Base-by-base conservation (phyloP, 2,329 filamentous ascomycete genomes). In the Dothideomycetes sp. region DNA sequence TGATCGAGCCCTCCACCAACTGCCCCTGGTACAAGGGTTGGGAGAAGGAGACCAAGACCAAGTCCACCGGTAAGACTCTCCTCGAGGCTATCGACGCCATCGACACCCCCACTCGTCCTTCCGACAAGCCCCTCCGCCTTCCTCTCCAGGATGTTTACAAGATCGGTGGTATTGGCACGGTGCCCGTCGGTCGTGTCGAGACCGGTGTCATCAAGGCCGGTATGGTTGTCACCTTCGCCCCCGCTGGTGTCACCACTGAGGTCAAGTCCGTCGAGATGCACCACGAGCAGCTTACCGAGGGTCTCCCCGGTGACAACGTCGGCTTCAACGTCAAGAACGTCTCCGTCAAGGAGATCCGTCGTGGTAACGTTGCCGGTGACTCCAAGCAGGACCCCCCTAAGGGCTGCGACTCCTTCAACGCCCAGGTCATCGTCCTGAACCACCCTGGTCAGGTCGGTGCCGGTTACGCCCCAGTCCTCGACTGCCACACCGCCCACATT, bases 301-400 rank as follows among this genome's bases (percentile, higher is more conserved):
- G 91, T 84, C 65, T 84, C 56, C 91, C 91, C 65, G 91, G 91
- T 82, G 91, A 98, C 85, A 98, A 98, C 79, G 91, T 98, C 70
- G 91, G 91, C 63, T 98, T 98, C 88, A 98, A 98, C 85, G 89
- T 98, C 76, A 98, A 98, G 88, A 98, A 98, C 91, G 91, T 98
- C 64, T 96, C 91, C 71, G 91, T 98, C 76, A 98, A 98, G 88
- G 91, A 98, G 71, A 94, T 98, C 67, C 91, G 91, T 74, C 91
- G 91, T 94, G 91, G 91, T 67, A 96, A 98, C 82, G 91, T 98
- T 61, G 84, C 84, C 63, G 86, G 87, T 86, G 91, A 98, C 86
- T 89, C 85, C 80, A 98, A 98, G 88, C 93, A 94, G 78, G 91
- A 98, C 76, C 91, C 91, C 61, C 86, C 91, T 54, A 67, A 73